Conservation (phyloP, 2,329 filamentous ascomycete species). For the Pleurostoma richardsiae region DNA sequence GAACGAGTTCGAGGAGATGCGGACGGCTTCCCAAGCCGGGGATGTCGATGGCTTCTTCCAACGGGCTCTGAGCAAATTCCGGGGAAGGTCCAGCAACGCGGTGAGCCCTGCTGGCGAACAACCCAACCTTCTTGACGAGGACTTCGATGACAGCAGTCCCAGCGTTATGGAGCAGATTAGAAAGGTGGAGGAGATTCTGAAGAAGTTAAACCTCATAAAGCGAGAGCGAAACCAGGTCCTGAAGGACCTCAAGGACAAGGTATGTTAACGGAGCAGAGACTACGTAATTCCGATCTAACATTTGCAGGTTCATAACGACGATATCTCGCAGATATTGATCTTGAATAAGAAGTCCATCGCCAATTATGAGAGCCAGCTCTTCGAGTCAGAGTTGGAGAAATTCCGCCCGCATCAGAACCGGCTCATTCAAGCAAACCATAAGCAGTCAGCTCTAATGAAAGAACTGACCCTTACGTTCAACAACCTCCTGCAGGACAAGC, state of each 20-base stretch:
- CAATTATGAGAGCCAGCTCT: conserved; percentile 86
- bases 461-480: conserved; percentile 87
- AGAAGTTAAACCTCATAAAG: conserved; percentile 89
- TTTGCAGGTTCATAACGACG: conserved; percentile 80
- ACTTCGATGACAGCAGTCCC: conserved; percentile 74
- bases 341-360: conserved; percentile 96
- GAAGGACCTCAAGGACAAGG: conserved; percentile 97
- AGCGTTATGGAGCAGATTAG: conserved; percentile 88
- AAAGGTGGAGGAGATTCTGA: conserved; percentile 82
- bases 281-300: conserved; percentile 11
- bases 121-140: conserved; percentile 81
- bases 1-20: conserved; percentile 91
- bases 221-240: conserved; percentile 85
- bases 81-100: conserved; percentile 57
- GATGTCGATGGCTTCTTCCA: conserved; percentile 89
- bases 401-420: conserved; percentile 90
- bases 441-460: conserved; percentile 90
- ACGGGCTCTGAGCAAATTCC: conserved; percentile 74
- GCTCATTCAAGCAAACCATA: conserved; percentile 88
- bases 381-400: conserved; percentile 95
- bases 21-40: conserved; percentile 77
- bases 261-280: conserved; percentile 29
- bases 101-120: conserved; percentile 59
- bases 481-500: conserved; percentile 84
- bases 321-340: conserved; percentile 95